Evolutionary conservation across 2,329 filamentous ascomycete genomes (phyloP).

Genomic region (Ceratocystiopsis minuta): DNA sequence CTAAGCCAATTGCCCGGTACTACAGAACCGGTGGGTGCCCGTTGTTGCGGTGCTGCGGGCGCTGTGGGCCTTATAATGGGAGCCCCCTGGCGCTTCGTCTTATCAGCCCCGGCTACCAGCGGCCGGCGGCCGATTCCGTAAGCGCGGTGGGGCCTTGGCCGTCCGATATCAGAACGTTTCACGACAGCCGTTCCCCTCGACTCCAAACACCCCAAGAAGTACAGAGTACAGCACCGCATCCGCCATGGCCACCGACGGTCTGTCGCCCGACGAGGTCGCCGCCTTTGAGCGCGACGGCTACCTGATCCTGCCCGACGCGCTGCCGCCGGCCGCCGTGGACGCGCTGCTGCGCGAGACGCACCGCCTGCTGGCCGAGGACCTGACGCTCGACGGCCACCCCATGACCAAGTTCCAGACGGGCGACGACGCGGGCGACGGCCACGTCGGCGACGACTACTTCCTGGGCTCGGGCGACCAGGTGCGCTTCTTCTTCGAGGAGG

Average conservation of each 20-base stretch:
- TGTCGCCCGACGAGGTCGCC: conserved; percentile 52
- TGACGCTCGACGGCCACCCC: conserved; percentile 69
- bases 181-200: no score
- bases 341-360: conserved; percentile 59
- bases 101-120: no score
- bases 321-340: conserved; percentile 45
- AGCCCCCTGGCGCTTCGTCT: no score
- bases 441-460: conserved; percentile 93
- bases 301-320: conserved; percentile 65
- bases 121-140: no score
- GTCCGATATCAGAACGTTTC: no score
- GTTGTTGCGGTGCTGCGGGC: not conserved
- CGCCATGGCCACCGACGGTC: conserved; percentile 22
- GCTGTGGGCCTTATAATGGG: no score
- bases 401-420: conserved; percentile 90
- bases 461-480: conserved; percentile 77
- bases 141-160: no score
- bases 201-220: no score
- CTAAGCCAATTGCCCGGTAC: conserved; percentile 7
- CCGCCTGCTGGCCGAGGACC: conserved; percentile 46
- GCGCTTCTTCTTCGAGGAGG: conserved; percentile 94
- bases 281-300: conserved; percentile 74
- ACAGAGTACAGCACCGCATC: no score
- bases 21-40: not conserved
- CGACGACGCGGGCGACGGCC: conserved; percentile 36